Conservation (phyloP, 2,329 filamentous ascomycete species). For the Aspergillus chevalieri region DNA sequence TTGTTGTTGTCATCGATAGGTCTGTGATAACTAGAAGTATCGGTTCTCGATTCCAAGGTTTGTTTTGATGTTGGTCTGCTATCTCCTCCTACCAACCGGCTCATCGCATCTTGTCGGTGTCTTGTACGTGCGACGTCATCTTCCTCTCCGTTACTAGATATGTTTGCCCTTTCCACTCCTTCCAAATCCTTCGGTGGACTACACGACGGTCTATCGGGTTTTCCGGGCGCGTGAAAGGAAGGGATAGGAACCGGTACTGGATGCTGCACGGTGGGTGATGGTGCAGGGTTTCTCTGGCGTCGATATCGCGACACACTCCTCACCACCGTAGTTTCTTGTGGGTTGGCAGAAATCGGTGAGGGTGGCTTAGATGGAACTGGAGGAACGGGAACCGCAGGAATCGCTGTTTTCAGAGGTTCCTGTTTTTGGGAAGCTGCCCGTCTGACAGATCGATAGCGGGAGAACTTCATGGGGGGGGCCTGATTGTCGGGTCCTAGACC, state of each 20-base stretch:
- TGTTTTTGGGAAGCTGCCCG: slow-evolving; percentile 34
- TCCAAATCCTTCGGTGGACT: background rate
- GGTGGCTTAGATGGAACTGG: slow-evolving; percentile 10
- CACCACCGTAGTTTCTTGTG: slow-evolving; percentile 16
- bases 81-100: slow-evolving; percentile 25
- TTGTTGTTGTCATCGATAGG: background rate
- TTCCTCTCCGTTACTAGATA: slow-evolving; percentile 7
- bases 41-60: background rate
- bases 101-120: slow-evolving; percentile 29
- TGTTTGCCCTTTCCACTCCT: background rate
- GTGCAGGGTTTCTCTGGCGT: slow-evolving; percentile 18
- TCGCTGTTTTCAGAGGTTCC: slow-evolving; percentile 14
- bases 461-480: slow-evolving; percentile 41
- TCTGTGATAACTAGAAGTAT: background rate
- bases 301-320: slow-evolving; percentile 32
- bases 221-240: background rate
- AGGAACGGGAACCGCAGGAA: slow-evolving; percentile 11
- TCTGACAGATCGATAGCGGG: slow-evolving; percentile 55
- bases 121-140: slow-evolving; percentile 14
- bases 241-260: background rate
- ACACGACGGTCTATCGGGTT: background rate
- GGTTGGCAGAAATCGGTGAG: slow-evolving; percentile 4
- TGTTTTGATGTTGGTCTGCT: background rate
- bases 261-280: background rate
- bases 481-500: background rate